These are phyloP conservation scores for Caryopteris hybrid DNA, from an alignment of 305 asterid species.

Conservation along the genomic window DNA sequence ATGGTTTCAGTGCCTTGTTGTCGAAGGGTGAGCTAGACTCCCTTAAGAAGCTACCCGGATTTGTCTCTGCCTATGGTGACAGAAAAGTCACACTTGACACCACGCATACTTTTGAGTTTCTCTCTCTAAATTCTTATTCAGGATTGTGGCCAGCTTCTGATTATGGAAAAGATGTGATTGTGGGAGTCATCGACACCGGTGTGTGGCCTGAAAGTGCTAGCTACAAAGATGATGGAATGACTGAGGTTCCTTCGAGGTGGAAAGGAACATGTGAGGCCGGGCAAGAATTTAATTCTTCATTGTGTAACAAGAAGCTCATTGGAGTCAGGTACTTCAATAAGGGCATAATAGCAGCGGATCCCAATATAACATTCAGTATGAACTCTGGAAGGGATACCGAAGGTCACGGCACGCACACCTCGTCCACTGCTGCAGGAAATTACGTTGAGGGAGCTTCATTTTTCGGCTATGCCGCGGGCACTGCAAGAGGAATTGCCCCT, in stretches of 20 bases:
- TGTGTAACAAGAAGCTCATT: constrained; percentile 34
- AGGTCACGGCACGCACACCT: no score
- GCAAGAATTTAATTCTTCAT: constrained; percentile 22
- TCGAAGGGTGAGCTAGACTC: constrained; percentile 14
- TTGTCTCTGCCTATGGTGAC: constrained; percentile 25
- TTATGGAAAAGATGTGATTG: constrained; percentile 30
- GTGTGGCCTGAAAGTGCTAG: constrained; percentile 41
- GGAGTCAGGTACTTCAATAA: constrained; percentile 29
- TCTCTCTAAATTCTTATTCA: constrained; percentile 24
- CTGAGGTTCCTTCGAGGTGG: constrained; percentile 27
- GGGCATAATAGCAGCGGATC: constrained; percentile 17
- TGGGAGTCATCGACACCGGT: constrained; percentile 31
- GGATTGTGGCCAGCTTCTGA: constrained; percentile 38
- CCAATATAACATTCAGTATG: no score
- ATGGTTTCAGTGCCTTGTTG: constrained; percentile 28
- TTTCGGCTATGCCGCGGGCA: no score
- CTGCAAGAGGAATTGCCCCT: no score
- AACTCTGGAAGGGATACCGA: no score
- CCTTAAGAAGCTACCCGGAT: constrained; percentile 18
- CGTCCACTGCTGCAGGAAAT: no score
- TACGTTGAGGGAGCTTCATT: no score
- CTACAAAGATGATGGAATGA: constrained; percentile 32
- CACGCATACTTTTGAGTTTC: constrained; percentile 23
- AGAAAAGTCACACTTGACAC: constrained; percentile 6
- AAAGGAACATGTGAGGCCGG: constrained; percentile 29